Percentiles rank a stretch among this genome's conserved stretches.
These are phyloP conservation scores for Gaillardinia entomophila DNA, from an alignment of 805 yeast species.

Conservation along the genomic window DNA sequence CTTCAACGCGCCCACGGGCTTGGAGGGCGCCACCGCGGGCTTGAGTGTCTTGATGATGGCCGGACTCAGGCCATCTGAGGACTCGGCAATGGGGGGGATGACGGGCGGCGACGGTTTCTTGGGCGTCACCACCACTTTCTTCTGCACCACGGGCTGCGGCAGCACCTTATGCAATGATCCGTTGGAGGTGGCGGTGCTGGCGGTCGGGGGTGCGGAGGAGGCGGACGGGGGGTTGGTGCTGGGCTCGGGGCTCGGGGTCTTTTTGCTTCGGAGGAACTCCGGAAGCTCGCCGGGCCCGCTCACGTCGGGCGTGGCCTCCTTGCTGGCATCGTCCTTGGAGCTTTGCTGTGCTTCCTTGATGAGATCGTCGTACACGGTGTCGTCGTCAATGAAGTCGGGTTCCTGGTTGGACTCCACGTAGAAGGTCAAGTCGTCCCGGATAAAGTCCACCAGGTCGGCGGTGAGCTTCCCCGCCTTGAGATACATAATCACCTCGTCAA, in stretches of 20 bases:
- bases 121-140: not conserved
- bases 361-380: slow-evolving; percentile 38
- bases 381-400: slow-evolving; percentile 32
- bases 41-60: slow-evolving; percentile 40
- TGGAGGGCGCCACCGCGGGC: slow-evolving; percentile 51
- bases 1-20: slow-evolving; percentile 49
- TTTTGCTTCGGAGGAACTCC: not conserved
- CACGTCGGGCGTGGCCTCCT: not conserved
- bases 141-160: not conserved
- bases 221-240: not conserved
- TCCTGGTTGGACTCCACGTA: slow-evolving; percentile 34
- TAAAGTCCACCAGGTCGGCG: slow-evolving; percentile 13
- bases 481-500: slow-evolving; percentile 23
- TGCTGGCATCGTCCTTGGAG: not conserved
- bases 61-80: slow-evolving; percentile 29
- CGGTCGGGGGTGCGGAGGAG: not conserved
- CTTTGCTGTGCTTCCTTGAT: slow-evolving; percentile 8
- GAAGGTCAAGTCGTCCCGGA: slow-evolving; percentile 35
- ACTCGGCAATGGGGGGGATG: not conserved
- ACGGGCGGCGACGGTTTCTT: not conserved
- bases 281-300: not conserved
- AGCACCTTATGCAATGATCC: not conserved
- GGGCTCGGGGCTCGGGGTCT: not conserved
- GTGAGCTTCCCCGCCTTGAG: slow-evolving; percentile 16
- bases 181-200: not conserved